Evolutionary conservation across 139 green algal species (phyloP), one percentile per base, ranked within the genome.

Genomic region (Yamagishiella unicocca): DNA sequence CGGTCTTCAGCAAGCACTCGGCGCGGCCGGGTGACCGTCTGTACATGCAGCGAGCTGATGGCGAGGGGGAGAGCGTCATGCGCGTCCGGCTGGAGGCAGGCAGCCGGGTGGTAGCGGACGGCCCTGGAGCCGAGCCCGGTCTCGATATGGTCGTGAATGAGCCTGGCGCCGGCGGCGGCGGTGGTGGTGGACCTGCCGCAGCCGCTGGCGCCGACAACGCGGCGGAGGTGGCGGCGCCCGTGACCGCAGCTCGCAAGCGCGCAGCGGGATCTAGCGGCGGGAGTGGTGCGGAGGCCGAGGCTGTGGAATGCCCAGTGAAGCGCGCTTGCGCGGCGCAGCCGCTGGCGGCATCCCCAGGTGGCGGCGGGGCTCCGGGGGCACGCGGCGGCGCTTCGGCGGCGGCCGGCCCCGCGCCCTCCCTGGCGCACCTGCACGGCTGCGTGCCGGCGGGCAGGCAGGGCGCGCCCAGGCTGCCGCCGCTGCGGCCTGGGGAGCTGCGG

Each of bases 401-500:
- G 35, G 37, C 37, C 19, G 68, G 68, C 2, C 68, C 68, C 4
- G 68, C 68, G 7, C 35, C 54, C 45, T 54, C 54, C 53, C 17
- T 84, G 4, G 9, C 37, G 10, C 22, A 40, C 37, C 76, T 84
- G 10, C 54, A 84, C 76, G 76, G 76, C 54, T 84, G 54, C 50
- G 76, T 84, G 35, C 37, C 76, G 21, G 1, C 75, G 7, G 5
- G 35, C 8, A n/a, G 38, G 17, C 37, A 76, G 17, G 9, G 19
- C 5, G 27, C 17, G 54, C 24, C 6, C 22, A 54, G 54, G 9
- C 54, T 73, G 54, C 76, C 76, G 54, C 54, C 76, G 37, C 54
- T 72, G 35, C 54, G 24, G 37, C 54, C 76, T 4, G 76, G 54
- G 24, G 76, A 84, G 76, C 35, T 84, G 76, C 76, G 76, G 25